Evolutionary conservation across 2,329 filamentous ascomycete genomes (phyloP).

Genomic region (Talaromyces rugulosus): DNA sequence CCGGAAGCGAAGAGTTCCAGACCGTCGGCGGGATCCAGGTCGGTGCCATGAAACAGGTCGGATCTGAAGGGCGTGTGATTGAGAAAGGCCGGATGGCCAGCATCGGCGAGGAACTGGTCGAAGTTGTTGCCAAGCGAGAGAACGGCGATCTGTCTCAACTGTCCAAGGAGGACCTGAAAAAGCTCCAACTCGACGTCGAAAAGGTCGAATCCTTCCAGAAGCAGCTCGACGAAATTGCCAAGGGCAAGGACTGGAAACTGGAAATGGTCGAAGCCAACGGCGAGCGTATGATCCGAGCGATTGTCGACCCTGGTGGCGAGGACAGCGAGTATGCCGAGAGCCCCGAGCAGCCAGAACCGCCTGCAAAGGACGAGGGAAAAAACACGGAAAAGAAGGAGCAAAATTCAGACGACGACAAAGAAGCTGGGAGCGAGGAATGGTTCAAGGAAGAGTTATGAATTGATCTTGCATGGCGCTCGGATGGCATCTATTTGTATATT

Average conservation of each 20-base stretch:
- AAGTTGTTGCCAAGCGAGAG: conserved; percentile 52
- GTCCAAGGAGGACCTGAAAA: conserved; percentile 63
- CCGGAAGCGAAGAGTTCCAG: conserved; percentile 28
- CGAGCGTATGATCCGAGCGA: conserved; percentile 63
- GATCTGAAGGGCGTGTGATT: conserved; percentile 52
- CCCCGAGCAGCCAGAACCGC: conserved; percentile 5
- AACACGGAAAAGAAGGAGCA: not conserved
- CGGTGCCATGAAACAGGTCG: conserved; percentile 54
- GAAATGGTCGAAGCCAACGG: conserved; percentile 70
- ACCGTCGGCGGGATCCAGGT: conserved; percentile 56
- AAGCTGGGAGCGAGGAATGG: conserved; percentile 19
- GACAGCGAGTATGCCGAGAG: conserved; percentile 38
- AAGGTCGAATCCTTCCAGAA: conserved; percentile 66
- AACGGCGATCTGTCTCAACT: conserved; percentile 60
- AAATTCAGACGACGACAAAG: conserved; percentile 20
- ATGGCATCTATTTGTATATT: not conserved
- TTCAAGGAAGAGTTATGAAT: conserved; percentile 15
- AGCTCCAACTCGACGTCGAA: conserved; percentile 62
- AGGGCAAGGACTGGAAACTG: conserved; percentile 71
- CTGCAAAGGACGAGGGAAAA: not conserved
- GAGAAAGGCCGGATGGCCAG: conserved; percentile 55
- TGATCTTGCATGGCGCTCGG: not conserved
- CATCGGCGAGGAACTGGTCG: conserved; percentile 46
- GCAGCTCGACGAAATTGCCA: conserved; percentile 64
- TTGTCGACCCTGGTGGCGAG: conserved; percentile 59